Evolutionary conservation across 2,329 filamentous ascomycete genomes (phyloP).

Genomic region (Pseudogymnoascus sp.): DNA sequence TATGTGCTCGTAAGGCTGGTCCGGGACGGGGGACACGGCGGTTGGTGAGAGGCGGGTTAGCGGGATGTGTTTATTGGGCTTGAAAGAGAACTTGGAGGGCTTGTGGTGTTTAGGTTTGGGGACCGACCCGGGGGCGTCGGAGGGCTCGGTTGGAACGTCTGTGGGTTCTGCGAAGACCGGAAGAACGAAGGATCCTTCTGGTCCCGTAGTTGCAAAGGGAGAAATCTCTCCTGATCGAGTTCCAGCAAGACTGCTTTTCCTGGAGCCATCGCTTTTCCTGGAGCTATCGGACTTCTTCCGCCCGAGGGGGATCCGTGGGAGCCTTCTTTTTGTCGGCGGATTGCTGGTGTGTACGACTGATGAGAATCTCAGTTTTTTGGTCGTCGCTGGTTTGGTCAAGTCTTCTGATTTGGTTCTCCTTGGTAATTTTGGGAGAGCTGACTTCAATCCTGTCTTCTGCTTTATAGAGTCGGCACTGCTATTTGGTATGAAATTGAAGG

Average conservation of each 20-base stretch:
- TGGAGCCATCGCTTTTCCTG: background rate
- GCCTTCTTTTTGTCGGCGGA: background rate
- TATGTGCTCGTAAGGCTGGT: background rate
- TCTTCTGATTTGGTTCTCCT: background rate
- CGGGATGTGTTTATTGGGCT: background rate
- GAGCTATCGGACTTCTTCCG: background rate
- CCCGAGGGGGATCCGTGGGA: background rate
- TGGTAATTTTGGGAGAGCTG: background rate
- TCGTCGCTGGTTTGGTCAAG: background rate
- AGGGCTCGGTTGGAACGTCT: background rate
- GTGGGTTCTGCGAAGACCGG: background rate
- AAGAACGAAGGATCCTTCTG: background rate
- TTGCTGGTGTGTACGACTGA: background rate
- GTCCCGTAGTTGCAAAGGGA: background rate
- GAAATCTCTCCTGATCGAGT: background rate
- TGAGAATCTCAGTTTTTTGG: background rate
- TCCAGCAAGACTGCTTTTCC: background rate
- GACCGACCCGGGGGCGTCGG: background rate
- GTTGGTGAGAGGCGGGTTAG: background rate
- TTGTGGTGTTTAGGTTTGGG: background rate
- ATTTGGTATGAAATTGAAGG: conserved; percentile 1
- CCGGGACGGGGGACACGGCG: background rate
- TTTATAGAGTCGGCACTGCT: background rate
- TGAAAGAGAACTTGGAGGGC: background rate
- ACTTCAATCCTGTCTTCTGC: background rate